These are phyloP conservation scores for Fusarium hostae DNA, from an alignment of 2,329 filamentous ascomycete species.

Conservation along the genomic window DNA sequence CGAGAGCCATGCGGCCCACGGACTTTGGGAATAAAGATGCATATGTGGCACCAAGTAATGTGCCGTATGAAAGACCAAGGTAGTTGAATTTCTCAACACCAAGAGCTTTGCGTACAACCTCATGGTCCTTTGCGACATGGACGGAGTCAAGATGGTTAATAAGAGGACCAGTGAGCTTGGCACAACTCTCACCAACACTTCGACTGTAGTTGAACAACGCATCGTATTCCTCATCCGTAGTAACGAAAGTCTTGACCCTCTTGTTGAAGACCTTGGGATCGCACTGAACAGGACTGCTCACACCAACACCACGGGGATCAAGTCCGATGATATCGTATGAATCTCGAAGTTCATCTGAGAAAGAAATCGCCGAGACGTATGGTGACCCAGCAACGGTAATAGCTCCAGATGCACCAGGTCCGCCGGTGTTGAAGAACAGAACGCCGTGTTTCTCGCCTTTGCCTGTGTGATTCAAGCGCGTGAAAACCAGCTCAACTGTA, in stretches of 20 bases:
- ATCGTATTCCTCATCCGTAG: constrained; percentile 17
- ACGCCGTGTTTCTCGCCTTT: constrained; percentile 24
- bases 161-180: constrained; percentile 38
- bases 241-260: constrained; percentile 24
- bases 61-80: constrained; percentile 53
- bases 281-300: constrained; percentile 54
- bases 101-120: constrained; percentile 38
- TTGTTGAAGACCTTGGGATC: constrained; percentile 46
- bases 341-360: constrained; percentile 29
- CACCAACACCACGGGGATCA: constrained; percentile 56
- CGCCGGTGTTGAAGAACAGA: constrained; percentile 40
- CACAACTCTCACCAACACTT: constrained; percentile 36
- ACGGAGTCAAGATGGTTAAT: constrained; percentile 39
- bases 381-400: constrained; percentile 18
- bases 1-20: constrained; percentile 44
- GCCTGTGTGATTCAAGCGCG: constrained; percentile 28
- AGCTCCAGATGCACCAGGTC: constrained; percentile 30
- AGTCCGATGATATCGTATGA: constrained; percentile 57
- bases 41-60: constrained; percentile 49
- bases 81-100: constrained; percentile 44
- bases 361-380: constrained; percentile 10
- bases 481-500: constrained; percentile 13
- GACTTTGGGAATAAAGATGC: constrained; percentile 46
- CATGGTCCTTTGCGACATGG: constrained; percentile 40
- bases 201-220: constrained; percentile 22